Base-by-base conservation (phyloP, 345 rosid species). In the Arabis hirsuta region DNA sequence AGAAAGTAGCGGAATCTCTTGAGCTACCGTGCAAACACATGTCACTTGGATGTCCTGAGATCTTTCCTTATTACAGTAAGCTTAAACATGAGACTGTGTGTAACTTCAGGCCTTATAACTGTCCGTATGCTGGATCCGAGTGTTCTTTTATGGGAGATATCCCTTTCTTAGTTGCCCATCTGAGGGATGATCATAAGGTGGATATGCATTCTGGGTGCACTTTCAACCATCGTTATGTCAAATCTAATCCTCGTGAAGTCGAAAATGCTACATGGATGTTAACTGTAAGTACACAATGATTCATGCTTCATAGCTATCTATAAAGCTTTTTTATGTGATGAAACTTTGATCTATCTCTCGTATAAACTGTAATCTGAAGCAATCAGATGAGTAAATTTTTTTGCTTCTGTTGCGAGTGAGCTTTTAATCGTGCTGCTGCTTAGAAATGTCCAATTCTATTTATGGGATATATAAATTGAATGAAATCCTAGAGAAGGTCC, bases 221-320 rank as follows among this genome's bases (percentile, higher is more conserved):
- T 71, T 89, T 94, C 80, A 94, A 94, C 82, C 97, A 91, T 81
- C 98, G 96, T 11, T 94, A 94, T 73, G 97, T 94, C 72, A 94
- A 91, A 73, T 94, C 97, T 63, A 93, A 93, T 84, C 98, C 98
- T 26, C 95, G 94, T 46, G 97, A 93, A 87, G 98, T 93, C 54
- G 97, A 93, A 81, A 93, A 93, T 34, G 98, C 98, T 26, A 90
- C 97, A 14, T 90, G 97, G 98, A 91, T 91, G 96, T 74, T 94
- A 73, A 94, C 97, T 65, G 98, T 94, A 83, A 81, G 96, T 84
- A 50, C 67, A 48, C 1, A 22, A 5, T 39, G 64, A 58, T 41
- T 50, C n/a, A 1, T 73, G 7, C 34, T 48, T 56, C 13, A 9
- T 48, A 27, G 39, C 12, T 46, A 60, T 53, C 9, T 34, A 22